Evolutionary conservation across 2,329 filamentous ascomycete species (phyloP), one percentile per base, ranked within the genome.

Genomic region (Monilinia fructigena): DNA sequence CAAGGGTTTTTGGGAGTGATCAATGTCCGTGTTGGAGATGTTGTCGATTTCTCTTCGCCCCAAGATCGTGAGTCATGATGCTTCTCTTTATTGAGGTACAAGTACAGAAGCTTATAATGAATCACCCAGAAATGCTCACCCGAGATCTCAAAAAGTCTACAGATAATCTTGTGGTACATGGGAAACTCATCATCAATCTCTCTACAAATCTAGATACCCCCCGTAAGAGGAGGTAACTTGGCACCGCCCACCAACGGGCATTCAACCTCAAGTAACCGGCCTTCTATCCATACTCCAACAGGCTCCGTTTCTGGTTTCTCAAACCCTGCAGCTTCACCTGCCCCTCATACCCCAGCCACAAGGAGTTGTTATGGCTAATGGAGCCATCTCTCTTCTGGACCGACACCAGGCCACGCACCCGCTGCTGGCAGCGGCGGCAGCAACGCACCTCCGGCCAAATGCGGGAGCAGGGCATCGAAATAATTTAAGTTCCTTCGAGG

Each of bases 1-100:
- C 95, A 99, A 78, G 95, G 95, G 11, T 99, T 99, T 77, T 84
- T 99, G 8, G 95, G 95, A 67, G 95, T 99, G 65, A 97, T 99
- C 76, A 99, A 99, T 78, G 90, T 99, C 74, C 89, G 93, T 67
- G 90, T 99, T 72, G 95, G 95, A 74, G 93, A 96, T 83, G 90
- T 95, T 50, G 92, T 99, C 73, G 94, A 97, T 77, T 82, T 99
- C 71, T 89, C 91, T 70, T 87, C 92, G 67, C 93, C 93, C 67
- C 91, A 92, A 70, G 95, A 98, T 81, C 94, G 95, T 98, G 84
- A 76, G 85, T 81, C 62, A 50, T 55, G 26, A 56, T 68, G 23
- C 12, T 61, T 18, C 26, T 23, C n/a, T 31, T 16, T 47, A 31
- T 55, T 63, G 11, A 53, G 45, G 48, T 65, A 66, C 58, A 69